Conservation (phyloP, 495 filamentous ascomycete species). For the Aspergillus saccharolyticus region DNA sequence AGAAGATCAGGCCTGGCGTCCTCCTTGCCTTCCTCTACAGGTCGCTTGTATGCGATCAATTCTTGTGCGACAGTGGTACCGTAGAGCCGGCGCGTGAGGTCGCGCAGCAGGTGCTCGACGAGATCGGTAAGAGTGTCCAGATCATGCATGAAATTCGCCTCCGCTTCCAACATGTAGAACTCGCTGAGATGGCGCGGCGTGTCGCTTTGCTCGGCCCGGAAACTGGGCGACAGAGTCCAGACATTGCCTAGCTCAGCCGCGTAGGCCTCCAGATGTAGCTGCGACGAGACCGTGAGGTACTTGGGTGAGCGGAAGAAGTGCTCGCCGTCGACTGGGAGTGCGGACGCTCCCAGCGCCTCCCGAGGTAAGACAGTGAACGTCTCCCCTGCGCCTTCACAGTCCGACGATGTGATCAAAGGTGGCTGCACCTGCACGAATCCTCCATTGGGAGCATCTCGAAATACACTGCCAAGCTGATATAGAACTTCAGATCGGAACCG, state of each 20-base stretch:
- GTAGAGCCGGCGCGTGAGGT: constrained; percentile 52
- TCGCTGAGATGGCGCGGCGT: constrained; percentile 92
- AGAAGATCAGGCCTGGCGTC: constrained; percentile 41
- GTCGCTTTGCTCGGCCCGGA: constrained; percentile 91
- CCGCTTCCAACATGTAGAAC: constrained; percentile 98
- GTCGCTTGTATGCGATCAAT: constrained; percentile 44
- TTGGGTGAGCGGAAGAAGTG: constrained; percentile 84
- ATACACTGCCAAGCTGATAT: constrained; percentile 66
- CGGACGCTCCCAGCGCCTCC: constrained; percentile 23
- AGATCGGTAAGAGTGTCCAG: constrained; percentile 67
- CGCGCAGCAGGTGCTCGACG: constrained; percentile 69
- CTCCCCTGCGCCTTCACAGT: constrained; percentile 95
- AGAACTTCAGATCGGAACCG: constrained; percentile 86
- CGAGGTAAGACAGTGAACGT: constrained; percentile 70
- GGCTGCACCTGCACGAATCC: constrained; percentile 85
- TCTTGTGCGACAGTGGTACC: constrained; percentile 58
- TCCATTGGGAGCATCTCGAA: constrained; percentile 48
- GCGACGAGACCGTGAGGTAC: constrained; percentile 92
- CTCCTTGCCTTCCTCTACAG: constrained; percentile 33
- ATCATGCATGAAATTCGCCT: constrained; percentile 70
- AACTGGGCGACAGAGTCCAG: constrained; percentile 91
- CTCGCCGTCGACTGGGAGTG: constrained; percentile 23
- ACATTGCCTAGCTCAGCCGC: constrained; percentile 84
- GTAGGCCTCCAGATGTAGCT: constrained; percentile 90
- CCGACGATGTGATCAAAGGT: constrained; percentile 92